Base-by-base conservation (phyloP, 139 green algal genomes). In the Coelastrella sp. region DNA sequence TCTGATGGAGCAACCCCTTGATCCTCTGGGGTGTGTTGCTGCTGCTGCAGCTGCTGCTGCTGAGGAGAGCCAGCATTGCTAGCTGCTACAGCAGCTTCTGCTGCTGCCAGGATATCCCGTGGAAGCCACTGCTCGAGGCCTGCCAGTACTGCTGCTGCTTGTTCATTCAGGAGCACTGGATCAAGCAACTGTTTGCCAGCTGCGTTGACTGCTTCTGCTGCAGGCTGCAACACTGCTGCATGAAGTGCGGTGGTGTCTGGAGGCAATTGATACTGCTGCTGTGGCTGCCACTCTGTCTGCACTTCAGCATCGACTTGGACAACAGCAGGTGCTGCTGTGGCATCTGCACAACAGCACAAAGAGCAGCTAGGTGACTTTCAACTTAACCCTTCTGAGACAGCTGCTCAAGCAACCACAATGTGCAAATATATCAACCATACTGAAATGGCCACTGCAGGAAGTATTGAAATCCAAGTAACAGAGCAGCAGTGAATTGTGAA, bases 101-200 rank as follows among this genome's bases (percentile, higher is more conserved):
- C 77, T 60, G 59, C 77, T 37, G 48, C 48, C 19, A 81, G 0
- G 7, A 81, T 3, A 1, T 82, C 75, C 23, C n/a, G 11, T 11
- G 75, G 75, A 3, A 82, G 75, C 75, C 75, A 82, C 0, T 38
- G 13, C 30, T 34, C 25, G 2, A 82, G 23, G 15, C 53, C 75
- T 51, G 75, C 35, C n/a, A 82, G 38, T 6, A 82, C 53, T 57
- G 51, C 30, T 57, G 75, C 75, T 38, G 53, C 75, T 45, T 82
- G 53, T 45, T 57, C 30, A 25, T 43, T 51, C n/a, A 68, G 38
- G 13, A 23, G 32, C 13, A 81, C 32, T 13, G 40, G 30, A 32
- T 82, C 53, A n/a, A 51, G 75, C 34, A 51, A 41, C 23, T 79
- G 34, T 53, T 41, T 38, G 51, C 51, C 75, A 27, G 45, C 21